phyloP scores from a whole-genome alignment of 441 rosid genomes.

The Euphorbia corollata region DNA sequence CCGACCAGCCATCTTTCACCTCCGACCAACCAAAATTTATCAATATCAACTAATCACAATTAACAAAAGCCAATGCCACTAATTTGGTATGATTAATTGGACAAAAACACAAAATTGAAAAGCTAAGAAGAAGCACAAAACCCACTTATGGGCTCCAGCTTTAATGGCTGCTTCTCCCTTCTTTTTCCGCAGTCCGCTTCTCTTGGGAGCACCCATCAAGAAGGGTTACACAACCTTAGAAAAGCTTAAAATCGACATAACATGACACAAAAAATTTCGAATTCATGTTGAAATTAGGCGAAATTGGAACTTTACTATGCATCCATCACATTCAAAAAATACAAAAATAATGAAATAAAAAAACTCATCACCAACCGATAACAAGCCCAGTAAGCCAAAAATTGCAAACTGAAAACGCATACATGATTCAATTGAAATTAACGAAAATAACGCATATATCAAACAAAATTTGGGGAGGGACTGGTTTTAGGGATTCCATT shows the following conservation, averaged over 20 bases:
- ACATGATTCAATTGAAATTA: conserved; percentile 12
- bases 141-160: conserved; percentile 87
- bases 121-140: too few species aligned
- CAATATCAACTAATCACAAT: too few species aligned
- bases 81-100: too few species aligned
- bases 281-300: not conserved
- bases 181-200: conserved; percentile 76
- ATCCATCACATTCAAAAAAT: not conserved
- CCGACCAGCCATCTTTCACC: too few species aligned
- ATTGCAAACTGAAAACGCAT: not conserved
- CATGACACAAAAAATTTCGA: not conserved
- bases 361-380: not conserved
- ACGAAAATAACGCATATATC: conserved; percentile 8
- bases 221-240: conserved; percentile 11
- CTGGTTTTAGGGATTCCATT: too few species aligned
- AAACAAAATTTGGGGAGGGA: not conserved
- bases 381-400: conserved; percentile 5
- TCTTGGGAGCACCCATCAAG: conserved; percentile 93
- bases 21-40: too few species aligned
- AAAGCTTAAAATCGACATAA: not conserved
- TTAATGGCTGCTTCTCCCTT: conserved; percentile 87
- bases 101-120: too few species aligned
- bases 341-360: not conserved
- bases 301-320: not conserved
- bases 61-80: too few species aligned